A percentile compares a stretch with the other conserved stretches of the same genome.
These are phyloP conservation scores for Sporothrix brasiliensis DNA, from an alignment of 2,329 filamentous ascomycete species.

Conservation along the genomic window DNA sequence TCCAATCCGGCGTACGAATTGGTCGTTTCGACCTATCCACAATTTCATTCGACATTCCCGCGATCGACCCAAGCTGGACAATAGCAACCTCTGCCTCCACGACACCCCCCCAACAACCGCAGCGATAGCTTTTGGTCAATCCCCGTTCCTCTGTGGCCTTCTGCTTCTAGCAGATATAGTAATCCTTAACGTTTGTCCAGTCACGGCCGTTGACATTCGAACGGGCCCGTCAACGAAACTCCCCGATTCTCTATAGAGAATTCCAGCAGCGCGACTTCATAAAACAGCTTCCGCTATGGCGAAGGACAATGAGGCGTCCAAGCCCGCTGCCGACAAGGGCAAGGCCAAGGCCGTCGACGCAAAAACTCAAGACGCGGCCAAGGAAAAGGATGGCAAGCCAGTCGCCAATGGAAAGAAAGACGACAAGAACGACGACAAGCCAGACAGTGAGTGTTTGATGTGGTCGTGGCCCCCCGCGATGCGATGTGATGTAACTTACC, in stretches of 20 bases:
- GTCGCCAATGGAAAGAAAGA: slow-evolving; percentile 76
- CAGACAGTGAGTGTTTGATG: slow-evolving; percentile 48
- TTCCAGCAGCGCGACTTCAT: not conserved
- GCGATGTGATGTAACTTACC: not conserved
- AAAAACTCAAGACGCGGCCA: slow-evolving; percentile 61
- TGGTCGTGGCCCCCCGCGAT: not conserved
- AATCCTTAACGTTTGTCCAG: not conserved
- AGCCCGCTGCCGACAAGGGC: slow-evolving; percentile 76
- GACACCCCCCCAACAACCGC: not conserved
- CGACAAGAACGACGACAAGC: slow-evolving; percentile 51
- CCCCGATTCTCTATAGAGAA: not conserved
- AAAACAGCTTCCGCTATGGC: slow-evolving; percentile 64
- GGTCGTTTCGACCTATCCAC: not conserved
- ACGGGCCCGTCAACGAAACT: not conserved
- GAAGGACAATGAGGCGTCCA: slow-evolving; percentile 86
- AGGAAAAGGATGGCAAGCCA: slow-evolving; percentile 71
- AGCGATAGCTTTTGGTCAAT: slow-evolving; percentile 14
- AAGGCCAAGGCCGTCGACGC: slow-evolving; percentile 87
- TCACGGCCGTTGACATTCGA: not conserved
- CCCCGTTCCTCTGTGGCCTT: slow-evolving; percentile 27
- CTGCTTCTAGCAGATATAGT: slow-evolving; percentile 10
- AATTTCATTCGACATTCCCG: not conserved
- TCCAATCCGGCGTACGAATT: not conserved
- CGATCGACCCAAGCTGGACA: slow-evolving; percentile 4
- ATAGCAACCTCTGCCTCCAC: not conserved